Evolutionary conservation across 163 green algal genomes (phyloP), one percentile per base, ranked within the genome.

Genomic region (Prototheca wickerhamii): DNA sequence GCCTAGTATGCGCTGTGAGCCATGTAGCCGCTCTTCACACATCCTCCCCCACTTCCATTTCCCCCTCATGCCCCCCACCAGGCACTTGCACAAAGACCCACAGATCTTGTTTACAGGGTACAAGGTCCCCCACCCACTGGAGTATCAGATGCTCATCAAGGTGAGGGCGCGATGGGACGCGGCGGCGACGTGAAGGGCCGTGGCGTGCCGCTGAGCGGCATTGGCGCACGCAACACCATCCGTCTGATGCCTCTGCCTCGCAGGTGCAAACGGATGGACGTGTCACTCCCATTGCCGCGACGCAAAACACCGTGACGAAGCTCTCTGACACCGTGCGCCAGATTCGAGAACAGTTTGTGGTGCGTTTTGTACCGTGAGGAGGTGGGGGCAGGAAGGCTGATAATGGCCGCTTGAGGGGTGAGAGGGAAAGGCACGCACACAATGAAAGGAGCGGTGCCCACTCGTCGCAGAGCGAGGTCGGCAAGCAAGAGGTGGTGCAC

Each of bases 91-190:
- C 46, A 64, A 78, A 0, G 86, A 98, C 72, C 73, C 73, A 20
- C 61, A 80, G 18, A 86, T 96, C 1, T 76, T 91, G 20, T 98
- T 98, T 75, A 82, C 91, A 8, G 92, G 89, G 3, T 99, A 98
- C 77, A 85, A 87, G 46, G 86, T 97, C 46, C 92, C 92, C 0
- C 93, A 99, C 73, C 93, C 93, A 6, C 79, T 98, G 20, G 85
- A 96, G 61, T 86, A 96, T 52, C 73, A 82, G 33, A 85, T 98
- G 64, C 63, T 92, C 1, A 71, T 98, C 58, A 94, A 89, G 76
- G 82, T 96, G 26, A 12, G 46, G n/a, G n/a, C n/a, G n/a, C n/a
- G n/a, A n/a, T n/a, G n/a, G n/a, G n/a, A n/a, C n/a, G n/a, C n/a
- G n/a, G n/a, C n/a, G n/a, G n/a, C n/a, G n/a, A n/a, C n/a, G n/a